Base-by-base conservation (phyloP, 2,329 filamentous ascomycete species). In the Colletotrichum sp. region DNA sequence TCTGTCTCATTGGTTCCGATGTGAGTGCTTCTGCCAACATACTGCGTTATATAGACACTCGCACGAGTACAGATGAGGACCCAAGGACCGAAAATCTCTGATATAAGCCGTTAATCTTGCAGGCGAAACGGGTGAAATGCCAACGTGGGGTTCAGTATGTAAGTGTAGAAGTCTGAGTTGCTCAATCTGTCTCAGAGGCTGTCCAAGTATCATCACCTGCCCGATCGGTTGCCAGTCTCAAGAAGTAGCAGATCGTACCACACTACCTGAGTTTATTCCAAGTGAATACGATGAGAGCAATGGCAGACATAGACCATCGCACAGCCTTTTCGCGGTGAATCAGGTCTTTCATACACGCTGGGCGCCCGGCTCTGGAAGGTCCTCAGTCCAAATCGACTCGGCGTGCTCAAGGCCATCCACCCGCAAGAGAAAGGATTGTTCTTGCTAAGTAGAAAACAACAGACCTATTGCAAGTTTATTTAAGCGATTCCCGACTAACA, bases 401-500 rank as follows among this genome's bases (percentile, higher is more conserved):
- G 16, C 36, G 16, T 8, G 36, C 36, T 18, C 8, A 18, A 44
- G 36, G 36, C 2, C 36, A 44, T 10, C 36, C 36, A 44, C 5
- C 5, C 36, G 16, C 36, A 44, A 44, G 16, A 44, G 36, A 44
- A 44, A 44, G 36, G 5, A 44, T 44, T 44, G 4, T 44, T 10
- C 16, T 18, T 44, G 8, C 16, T n/a, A 5, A 5, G 2, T 9
- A 44, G 16, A 39, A 39, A 39, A 39, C 36, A 18, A 18, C 15
- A 39, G 36, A n/a, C 16, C 36, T n/a, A n/a, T 16, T n/a, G 18
- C 16, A 44, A 0, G 36, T 18, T 15, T n/a, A 44, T 10, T 44
- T 10, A 5, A 44, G 16, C 8, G 1, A 8, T 44, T 44, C 3
- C 2, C 16, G 0, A 6, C 4, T 0, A 9, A 18, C 36, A 18